Base-by-base conservation (phyloP, 169 alveolate genomes). In the Cryptosporidium andersoni region DNA sequence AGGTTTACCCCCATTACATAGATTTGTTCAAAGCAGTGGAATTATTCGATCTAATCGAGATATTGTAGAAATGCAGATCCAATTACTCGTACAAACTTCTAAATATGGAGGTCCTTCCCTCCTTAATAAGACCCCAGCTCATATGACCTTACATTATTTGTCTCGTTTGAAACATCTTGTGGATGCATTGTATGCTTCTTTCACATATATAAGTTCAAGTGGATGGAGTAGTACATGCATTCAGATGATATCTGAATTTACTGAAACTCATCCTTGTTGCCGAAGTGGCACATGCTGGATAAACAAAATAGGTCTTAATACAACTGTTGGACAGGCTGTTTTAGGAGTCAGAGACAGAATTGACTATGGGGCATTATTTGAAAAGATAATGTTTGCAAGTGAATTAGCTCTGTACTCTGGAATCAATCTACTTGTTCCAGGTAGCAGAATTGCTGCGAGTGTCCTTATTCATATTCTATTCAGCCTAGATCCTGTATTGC, bases 11-110 rank as follows among this genome's bases (percentile, higher is more conserved):
- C 81, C 81, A 39, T 40, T 66, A 9, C 81, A 66, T n/a, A 66
- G 81, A 40, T 66, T 66, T 42, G 81, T 66, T 42, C 81, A 66
- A 39, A 66, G 81, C 14, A 66, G 81, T 42, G 81, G 81, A 0
- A 66, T 66, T 6, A 66, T 66, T 39, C 49, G 81, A 0, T 66
- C 81, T 2, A 66, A 65, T 9, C 37, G 81, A 45, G 81, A 66
- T 14, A 66, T 66, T 16, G 81, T 66, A 7, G 81, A 66, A 45
- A 66, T 66, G 81, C 81, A 66, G 55, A 66, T 66, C 14, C 81
- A 66, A 39, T 65, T 66, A 8, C 49, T 66, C 36, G 81, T 66
- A 8, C 81, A 66, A 39, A 66, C 81, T 6, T 66, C 81, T 25
- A 66, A 39, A 39, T 66, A 66, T 40, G 65, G 65, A 14, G 81